Percentiles rank a stretch among this genome's conserved stretches.
These are phyloP conservation scores for Boletus pseudo-olivaceus DNA, from an alignment of 768 basidiomycete species.

Conservation along the genomic window DNA sequence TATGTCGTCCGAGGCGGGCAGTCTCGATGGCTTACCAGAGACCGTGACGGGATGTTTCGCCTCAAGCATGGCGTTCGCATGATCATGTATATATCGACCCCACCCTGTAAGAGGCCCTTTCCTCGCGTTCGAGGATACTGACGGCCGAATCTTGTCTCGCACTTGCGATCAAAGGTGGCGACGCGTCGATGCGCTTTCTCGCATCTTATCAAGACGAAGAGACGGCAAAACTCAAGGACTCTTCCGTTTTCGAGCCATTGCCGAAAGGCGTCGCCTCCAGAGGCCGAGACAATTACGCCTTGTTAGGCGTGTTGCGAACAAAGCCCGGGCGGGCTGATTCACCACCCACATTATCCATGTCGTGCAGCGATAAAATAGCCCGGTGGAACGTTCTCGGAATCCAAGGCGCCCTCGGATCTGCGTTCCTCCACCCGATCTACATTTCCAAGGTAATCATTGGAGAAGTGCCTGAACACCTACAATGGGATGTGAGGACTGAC, in stretches of 20 bases:
- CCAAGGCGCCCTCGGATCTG: constrained; percentile 74
- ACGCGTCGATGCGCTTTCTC: constrained; percentile 80
- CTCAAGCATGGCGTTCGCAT: constrained; percentile 49
- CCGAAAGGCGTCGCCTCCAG: constrained; percentile 47
- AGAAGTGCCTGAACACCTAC: constrained; percentile 49
- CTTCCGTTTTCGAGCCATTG: constrained; percentile 34
- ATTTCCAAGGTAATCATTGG: constrained; percentile 67
- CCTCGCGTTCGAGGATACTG: constrained; percentile 43
- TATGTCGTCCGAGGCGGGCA: constrained; percentile 16
- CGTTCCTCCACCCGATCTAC: constrained; percentile 58
- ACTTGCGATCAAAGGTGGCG: constrained; percentile 67
- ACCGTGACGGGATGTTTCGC: constrained; percentile 38
- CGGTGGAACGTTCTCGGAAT: constrained; percentile 81
- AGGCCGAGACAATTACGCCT: constrained; percentile 77
- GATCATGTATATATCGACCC: constrained; percentile 73
- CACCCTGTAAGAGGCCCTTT: constrained; percentile 48
- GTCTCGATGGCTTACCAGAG: constrained; percentile 50
- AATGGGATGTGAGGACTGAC: constrained; percentile 47
- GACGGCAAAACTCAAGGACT: constrained; percentile 68
- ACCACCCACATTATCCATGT: constrained; percentile 78
- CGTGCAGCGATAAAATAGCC: constrained; percentile 94
- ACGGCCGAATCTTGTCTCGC: neutral
- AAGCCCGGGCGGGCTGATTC: constrained; percentile 94
- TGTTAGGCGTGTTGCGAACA: constrained; percentile 77
- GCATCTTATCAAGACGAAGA: constrained; percentile 69